Conservation (phyloP, 805 yeast species). For the Candida nonsorbophila region DNA sequence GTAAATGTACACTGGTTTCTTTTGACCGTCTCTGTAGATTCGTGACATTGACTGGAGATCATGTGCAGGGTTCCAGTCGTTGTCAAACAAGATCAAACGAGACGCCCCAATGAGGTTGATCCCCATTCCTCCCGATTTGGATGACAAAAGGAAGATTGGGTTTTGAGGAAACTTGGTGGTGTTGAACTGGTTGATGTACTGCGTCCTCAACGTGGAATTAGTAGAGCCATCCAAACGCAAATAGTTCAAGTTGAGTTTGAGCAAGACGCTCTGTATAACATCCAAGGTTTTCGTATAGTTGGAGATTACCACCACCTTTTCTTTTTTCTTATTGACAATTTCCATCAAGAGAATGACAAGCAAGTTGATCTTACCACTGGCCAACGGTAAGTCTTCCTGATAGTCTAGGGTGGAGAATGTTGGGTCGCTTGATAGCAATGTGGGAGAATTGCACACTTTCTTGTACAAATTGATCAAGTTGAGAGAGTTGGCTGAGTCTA, state of each 20-base stretch:
- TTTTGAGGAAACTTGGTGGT: constrained; percentile 24
- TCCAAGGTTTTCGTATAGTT: constrained; percentile 87
- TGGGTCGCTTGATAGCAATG: constrained; percentile 49
- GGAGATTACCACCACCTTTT: constrained; percentile 81
- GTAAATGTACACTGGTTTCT: constrained; percentile 69
- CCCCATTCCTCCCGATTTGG: constrained; percentile 94
- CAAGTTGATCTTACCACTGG: constrained; percentile 62
- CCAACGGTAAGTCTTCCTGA: constrained; percentile 2
- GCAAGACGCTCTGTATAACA: constrained; percentile 55
- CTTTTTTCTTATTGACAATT: constrained; percentile 43
- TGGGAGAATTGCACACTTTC: constrained; percentile 81
- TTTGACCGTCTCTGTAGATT: constrained; percentile 92
- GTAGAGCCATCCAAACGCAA: constrained; percentile 82
- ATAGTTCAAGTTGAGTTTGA: constrained; percentile 44
- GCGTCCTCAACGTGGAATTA: constrained; percentile 58
- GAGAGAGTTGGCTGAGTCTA: constrained; percentile 38
- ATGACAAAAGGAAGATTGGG: constrained; percentile 72
- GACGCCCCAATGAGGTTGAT: constrained; percentile 88
- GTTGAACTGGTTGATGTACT: constrained; percentile 67
- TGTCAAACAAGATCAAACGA: constrained; percentile 76
- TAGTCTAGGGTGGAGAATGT: constrained; percentile 19
- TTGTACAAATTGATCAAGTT: constrained; percentile 68
- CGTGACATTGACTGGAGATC: constrained; percentile 96
- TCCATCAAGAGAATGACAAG: constrained; percentile 52
- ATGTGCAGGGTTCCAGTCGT: constrained; percentile 95